These are phyloP conservation scores for Phytopythium kandeliae DNA, from an alignment of 352 stramenopile genomes.

Conservation along the genomic window DNA sequence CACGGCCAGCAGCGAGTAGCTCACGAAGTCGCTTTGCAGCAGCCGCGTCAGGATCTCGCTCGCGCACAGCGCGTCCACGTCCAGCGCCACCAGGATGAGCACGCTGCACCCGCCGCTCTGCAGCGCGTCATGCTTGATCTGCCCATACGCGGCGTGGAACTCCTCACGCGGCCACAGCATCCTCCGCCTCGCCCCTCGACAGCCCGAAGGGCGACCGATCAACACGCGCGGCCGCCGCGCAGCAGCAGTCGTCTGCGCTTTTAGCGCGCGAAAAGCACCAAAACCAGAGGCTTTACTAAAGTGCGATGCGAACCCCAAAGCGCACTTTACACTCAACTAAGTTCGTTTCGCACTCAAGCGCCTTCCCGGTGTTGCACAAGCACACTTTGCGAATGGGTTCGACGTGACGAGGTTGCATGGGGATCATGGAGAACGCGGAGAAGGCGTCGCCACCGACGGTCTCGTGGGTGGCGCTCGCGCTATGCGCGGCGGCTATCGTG, in stretches of 20 bases:
- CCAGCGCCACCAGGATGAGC: constrained; percentile 91
- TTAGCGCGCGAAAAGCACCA: not conserved
- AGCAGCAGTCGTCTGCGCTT: too few relatives aligned
- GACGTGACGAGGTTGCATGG: not conserved
- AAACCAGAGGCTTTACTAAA: too few relatives aligned
- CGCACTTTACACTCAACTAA: not conserved
- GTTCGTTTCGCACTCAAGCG: too few relatives aligned
- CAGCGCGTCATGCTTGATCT: constrained; percentile 78
- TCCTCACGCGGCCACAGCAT: constrained; percentile 86
- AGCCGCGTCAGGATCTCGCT: constrained; percentile 90
- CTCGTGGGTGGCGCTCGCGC: not conserved
- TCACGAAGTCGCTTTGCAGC: constrained; percentile 70
- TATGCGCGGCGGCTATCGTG: constrained; percentile 7
- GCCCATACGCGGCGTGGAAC: constrained; percentile 78
- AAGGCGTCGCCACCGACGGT: not conserved
- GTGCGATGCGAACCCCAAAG: too few relatives aligned
- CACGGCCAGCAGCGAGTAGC: constrained; percentile 71
- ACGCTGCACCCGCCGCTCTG: constrained; percentile 73
- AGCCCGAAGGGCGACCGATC: not conserved
- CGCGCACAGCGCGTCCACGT: constrained; percentile 93
- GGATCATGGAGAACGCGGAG: not conserved
- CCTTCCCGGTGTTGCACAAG: too few relatives aligned
- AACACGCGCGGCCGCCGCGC: too few relatives aligned
- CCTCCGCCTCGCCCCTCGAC: not conserved
- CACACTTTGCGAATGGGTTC: constrained; percentile 1